Evolutionary conservation across 129 eudicot species (phyloP).

Genomic region (Flaveria bidentis): DNA sequence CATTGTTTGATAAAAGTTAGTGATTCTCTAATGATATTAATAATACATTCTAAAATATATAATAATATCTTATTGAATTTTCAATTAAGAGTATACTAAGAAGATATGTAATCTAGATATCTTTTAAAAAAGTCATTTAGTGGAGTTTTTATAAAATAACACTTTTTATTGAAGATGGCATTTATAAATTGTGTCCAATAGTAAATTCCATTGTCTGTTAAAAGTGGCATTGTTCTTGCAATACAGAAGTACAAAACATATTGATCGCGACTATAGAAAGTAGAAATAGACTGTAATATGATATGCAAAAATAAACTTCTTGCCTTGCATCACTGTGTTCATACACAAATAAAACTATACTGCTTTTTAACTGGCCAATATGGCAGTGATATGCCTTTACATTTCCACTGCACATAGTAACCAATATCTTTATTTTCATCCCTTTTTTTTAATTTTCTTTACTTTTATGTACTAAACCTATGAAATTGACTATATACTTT

Average conservation of each 20-base stretch:
- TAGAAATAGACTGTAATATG: constrained; percentile 14
- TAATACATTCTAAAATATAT: neutral
- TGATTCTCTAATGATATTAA: neutral
- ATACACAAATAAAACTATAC: constrained; percentile 30
- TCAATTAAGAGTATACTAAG: neutral
- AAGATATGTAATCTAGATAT: neutral
- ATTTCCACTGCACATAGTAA: constrained; percentile 40
- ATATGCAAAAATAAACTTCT: constrained; percentile 20
- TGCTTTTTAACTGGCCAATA: constrained; percentile 23
- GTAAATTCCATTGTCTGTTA: neutral
- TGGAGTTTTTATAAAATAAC: neutral
- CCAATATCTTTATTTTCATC: constrained; percentile 34
- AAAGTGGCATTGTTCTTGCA: constrained; percentile 4
- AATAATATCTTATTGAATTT: neutral
- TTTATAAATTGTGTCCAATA: neutral
- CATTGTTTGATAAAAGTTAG: neutral
- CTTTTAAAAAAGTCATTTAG: neutral
- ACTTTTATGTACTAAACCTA: constrained; percentile 30
- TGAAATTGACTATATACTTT: constrained; percentile 15
- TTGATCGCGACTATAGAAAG: neutral
- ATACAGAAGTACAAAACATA: constrained; percentile 12
- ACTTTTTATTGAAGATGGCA: neutral
- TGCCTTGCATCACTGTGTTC: constrained; percentile 28
- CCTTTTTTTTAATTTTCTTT: constrained; percentile 16
- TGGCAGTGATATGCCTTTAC: constrained; percentile 41